phyloP scores from a whole-genome alignment of 2,329 filamentous ascomycete genomes.

The Apiospora pterosperma region DNA sequence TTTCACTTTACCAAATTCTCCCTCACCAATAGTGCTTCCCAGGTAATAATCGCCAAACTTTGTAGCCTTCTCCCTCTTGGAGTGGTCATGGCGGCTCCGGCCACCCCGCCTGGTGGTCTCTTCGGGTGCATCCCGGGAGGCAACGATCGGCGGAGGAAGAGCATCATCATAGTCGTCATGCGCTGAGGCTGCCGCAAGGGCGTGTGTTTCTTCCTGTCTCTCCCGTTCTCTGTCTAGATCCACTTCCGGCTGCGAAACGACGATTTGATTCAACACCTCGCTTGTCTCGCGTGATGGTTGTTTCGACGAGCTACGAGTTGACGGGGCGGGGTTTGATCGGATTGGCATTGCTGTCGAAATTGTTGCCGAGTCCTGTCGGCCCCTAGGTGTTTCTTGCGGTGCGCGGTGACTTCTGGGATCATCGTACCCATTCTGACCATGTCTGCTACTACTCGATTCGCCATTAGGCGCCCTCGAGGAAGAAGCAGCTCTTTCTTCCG shows the following conservation, averaged over 20 bases:
- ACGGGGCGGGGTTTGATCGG: slow-evolving; percentile 36
- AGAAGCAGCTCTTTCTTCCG: slow-evolving; percentile 41
- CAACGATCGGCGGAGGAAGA: slow-evolving; percentile 41
- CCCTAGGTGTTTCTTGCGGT: slow-evolving; percentile 33
- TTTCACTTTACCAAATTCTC: slow-evolving; percentile 98
- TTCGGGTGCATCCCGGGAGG: slow-evolving; percentile 30
- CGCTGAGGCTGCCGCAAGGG: slow-evolving; percentile 31
- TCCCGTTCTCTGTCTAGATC: slow-evolving; percentile 71
- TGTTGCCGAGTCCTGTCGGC: slow-evolving; percentile 33
- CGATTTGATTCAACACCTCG: slow-evolving; percentile 72
- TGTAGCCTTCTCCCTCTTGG: slow-evolving; percentile 66
- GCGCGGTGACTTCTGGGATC: slow-evolving; percentile 33
- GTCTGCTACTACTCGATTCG: slow-evolving; percentile 27
- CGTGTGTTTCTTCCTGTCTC: slow-evolving; percentile 60
- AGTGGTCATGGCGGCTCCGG: slow-evolving; percentile 59
- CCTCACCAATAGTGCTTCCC: slow-evolving; percentile 93
- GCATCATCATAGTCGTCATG: slow-evolving; percentile 20
- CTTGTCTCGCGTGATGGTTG: slow-evolving; percentile 71
- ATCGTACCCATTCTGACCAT: slow-evolving; percentile 28
- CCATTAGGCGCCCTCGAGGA: slow-evolving; percentile 35
- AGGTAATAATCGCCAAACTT: slow-evolving; percentile 96
- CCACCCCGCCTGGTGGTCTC: slow-evolving; percentile 34
- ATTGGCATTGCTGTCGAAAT: slow-evolving; percentile 41
- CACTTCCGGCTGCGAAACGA: slow-evolving; percentile 72
- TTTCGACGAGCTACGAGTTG: slow-evolving; percentile 48